Evolutionary conservation across 1,139 yeast genomes (phyloP).

Genomic region (Blastobotrys illinoisensis): DNA sequence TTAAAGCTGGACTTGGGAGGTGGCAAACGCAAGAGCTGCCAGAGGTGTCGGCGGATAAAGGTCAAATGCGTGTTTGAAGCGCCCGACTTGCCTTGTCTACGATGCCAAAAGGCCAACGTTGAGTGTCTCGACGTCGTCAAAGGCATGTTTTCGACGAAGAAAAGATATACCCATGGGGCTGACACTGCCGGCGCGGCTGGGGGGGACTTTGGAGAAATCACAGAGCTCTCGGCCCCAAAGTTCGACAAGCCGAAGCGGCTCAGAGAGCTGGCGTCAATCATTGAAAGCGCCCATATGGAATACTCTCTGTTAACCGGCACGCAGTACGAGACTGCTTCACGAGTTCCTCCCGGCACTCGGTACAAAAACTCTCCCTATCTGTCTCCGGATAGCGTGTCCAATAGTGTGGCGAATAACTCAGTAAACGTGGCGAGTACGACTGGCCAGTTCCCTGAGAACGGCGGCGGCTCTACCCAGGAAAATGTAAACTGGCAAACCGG

Average conservation of each 20-base stretch:
- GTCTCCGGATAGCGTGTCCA: not conserved
- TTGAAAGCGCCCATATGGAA: not conserved
- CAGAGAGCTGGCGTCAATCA: not conserved
- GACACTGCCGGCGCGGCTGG: not conserved
- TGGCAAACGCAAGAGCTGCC: slow-evolving; percentile 48
- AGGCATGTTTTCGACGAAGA: not conserved
- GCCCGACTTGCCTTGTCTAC: slow-evolving; percentile 28
- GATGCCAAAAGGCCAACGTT: slow-evolving; percentile 6
- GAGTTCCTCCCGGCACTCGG: not conserved
- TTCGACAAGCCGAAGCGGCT: not conserved
- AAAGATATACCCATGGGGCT: not conserved
- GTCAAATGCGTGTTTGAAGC: slow-evolving; percentile 51
- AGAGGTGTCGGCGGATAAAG: slow-evolving; percentile 51
- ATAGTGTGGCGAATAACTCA: not conserved
- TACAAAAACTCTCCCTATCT: not conserved
- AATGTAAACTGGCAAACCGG: not conserved
- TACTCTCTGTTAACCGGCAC: not conserved
- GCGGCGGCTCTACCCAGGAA: not conserved
- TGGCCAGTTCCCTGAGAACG: not conserved
- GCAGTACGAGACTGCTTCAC: not conserved
- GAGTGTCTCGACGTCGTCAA: not conserved
- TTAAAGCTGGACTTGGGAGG: not conserved
- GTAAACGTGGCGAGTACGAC: not conserved
- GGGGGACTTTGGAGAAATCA: not conserved
- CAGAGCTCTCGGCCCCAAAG: not conserved